Evolutionary conservation across 176 grass and related monocot genomes (phyloP), one percentile per base, ranked within the genome.

Genomic region (Triticum turgidum): DNA sequence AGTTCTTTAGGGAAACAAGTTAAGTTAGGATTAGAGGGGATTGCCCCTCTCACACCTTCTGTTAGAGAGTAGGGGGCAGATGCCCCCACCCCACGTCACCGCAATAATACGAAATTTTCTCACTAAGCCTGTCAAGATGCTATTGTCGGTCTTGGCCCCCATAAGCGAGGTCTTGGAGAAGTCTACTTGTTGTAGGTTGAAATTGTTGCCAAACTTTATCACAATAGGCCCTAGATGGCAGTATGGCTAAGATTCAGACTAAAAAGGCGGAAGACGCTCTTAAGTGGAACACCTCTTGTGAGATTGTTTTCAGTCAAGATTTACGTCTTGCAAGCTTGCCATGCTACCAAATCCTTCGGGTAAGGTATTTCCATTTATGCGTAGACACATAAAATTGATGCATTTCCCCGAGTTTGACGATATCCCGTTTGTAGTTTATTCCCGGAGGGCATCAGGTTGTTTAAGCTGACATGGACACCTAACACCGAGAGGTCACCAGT

Each of bases 181-280:
- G 91, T 94, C 96, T 17, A 95, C 0, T 35, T 10, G 51, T 61
- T 77, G 42, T 25, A 99, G 70, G 13, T 80, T 79, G 12, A 65
- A 77, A 30, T 75, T 25, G 21, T 54, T 80, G 42, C 82, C 80
- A 20, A 96, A 83, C 13, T 80, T 77, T 39, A 68, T 73, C 1
- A 90, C 90, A 81, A 99, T 89, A 24, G 49, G 41, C 20, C 90
- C 87, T 1, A 86, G 37, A 96, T 75, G 3, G 62, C 49, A 59
- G 94, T 96, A 84, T 73, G 13, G 79, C 96, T 98, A 62, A 98
- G 29, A 77, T 94, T 92, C 75, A 98, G 90, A 20, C 39, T 94
- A 52, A 95, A 84, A 0, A 59, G 30, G 12, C 17, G 64, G 38
- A 94, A 1, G 38, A 39, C 38, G 80, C 21, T 81, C 77, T 94